These are phyloP conservation scores for Candolleomyces aberdarensis DNA, from an alignment of 768 basidiomycete species.

Conservation along the genomic window DNA sequence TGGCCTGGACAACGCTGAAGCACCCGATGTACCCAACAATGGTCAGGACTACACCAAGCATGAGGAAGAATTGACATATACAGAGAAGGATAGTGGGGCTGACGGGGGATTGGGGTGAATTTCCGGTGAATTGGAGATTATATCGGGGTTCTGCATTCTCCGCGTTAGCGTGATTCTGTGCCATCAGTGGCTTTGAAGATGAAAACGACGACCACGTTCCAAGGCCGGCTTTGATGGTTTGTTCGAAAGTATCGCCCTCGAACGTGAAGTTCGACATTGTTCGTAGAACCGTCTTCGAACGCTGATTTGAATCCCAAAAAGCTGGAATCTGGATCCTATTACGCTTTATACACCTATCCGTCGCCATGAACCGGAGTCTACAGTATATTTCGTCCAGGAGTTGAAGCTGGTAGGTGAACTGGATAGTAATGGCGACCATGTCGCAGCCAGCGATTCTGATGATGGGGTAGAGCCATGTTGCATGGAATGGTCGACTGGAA, in stretches of 20 bases:
- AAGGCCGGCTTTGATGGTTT: background rate
- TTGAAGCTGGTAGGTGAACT: slow-evolving; percentile 13
- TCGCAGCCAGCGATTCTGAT: slow-evolving; percentile 11
- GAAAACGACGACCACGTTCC: no score
- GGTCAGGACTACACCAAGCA: slow-evolving; percentile 1
- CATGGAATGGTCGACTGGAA: background rate
- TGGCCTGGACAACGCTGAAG: slow-evolving; percentile 9
- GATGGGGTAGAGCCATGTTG: slow-evolving; percentile 13
- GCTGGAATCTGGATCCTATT: background rate
- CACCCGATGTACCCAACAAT: slow-evolving; percentile 15
- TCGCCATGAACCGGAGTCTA: background rate
- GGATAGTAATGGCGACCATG: slow-evolving; percentile 10
- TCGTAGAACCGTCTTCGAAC: background rate
- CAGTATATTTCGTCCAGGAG: background rate
- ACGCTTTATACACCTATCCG: background rate
- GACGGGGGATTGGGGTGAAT: background rate
- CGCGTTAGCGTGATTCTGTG: background rate
- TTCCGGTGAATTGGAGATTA: background rate
- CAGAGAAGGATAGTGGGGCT: background rate
- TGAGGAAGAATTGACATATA: background rate
- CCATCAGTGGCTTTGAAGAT: background rate
- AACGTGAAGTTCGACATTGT: background rate
- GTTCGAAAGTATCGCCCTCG: background rate
- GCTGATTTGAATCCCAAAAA: background rate
- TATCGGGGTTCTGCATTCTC: background rate